A percentile compares a stretch with the other conserved stretches of the same genome.
These are phyloP conservation scores for Petasospora fabianii DNA, from an alignment of 1,139 yeast species.

Conservation along the genomic window DNA sequence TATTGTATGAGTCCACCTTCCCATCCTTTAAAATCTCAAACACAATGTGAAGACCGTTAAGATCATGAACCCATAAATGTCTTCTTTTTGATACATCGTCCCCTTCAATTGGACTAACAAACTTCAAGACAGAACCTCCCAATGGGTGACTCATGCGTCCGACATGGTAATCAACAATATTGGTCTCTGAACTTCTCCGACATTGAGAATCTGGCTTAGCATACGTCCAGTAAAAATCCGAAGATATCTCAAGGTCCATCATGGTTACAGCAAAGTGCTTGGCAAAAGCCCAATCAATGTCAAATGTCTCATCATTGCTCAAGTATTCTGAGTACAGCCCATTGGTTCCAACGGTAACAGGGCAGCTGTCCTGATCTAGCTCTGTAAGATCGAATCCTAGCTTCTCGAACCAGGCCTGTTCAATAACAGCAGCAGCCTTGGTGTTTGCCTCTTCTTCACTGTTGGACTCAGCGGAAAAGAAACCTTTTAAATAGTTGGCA, in stretches of 20 bases:
- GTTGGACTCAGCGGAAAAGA: constrained; percentile 7
- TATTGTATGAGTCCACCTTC: constrained; percentile 30
- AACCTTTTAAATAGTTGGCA: constrained; percentile 12
- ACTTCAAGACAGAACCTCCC: constrained; percentile 17
- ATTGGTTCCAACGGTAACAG: background rate
- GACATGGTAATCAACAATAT: constrained; percentile 20
- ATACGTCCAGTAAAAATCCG: constrained; percentile 15
- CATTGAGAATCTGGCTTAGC: constrained; percentile 15
- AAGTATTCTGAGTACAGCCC: constrained; percentile 12
- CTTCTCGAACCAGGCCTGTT: constrained; percentile 2
- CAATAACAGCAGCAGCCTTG: background rate
- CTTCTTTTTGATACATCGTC: constrained; percentile 29
- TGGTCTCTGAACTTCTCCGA: constrained; percentile 20
- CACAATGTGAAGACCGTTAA: constrained; percentile 36
- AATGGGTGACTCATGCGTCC: constrained; percentile 20
- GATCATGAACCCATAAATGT: constrained; percentile 34
- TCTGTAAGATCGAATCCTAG: constrained; percentile 6
- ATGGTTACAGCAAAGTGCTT: constrained; percentile 9
- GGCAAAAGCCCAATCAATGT: constrained; percentile 17
- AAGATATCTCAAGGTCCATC: constrained; percentile 4
- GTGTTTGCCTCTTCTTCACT: background rate
- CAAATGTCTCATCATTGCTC: constrained; percentile 9
- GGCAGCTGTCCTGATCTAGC: constrained; percentile 9
- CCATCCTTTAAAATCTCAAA: constrained; percentile 38
- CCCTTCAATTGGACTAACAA: constrained; percentile 25